Conservation (phyloP, 805 yeast genomes). For the Vanderwaltozyma verrucispora region DNA sequence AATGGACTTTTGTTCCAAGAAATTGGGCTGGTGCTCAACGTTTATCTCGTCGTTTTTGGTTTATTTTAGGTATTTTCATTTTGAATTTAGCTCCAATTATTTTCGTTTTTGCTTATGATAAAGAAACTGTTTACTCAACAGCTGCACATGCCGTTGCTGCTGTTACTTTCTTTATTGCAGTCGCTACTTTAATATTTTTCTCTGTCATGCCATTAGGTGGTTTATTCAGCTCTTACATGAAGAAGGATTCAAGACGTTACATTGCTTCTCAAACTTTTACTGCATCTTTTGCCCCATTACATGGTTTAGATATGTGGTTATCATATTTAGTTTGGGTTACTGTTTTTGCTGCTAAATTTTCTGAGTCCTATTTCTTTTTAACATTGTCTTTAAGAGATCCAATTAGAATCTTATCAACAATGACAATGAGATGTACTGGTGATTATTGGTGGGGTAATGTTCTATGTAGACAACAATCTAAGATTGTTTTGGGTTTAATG, state of each 20-base stretch:
- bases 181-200: constrained; percentile 76
- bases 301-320: constrained; percentile 91
- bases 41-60: constrained; percentile 75
- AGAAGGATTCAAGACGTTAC: constrained; percentile 75
- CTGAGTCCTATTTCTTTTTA: constrained; percentile 90
- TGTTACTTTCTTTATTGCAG: constrained; percentile 80
- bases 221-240: constrained; percentile 84
- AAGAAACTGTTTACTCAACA: constrained; percentile 51
- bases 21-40: constrained; percentile 99
- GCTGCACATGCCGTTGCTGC: constrained; percentile 73
- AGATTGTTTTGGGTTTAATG: constrained; percentile 87
- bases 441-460: constrained; percentile 74
- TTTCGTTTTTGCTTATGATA: constrained; percentile 76
- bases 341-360: constrained; percentile 80
- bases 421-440: constrained; percentile 90
- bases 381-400: constrained; percentile 89
- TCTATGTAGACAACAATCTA: constrained; percentile 79
- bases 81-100: constrained; percentile 78
- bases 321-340: constrained; percentile 85
- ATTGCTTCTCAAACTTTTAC: constrained; percentile 94
- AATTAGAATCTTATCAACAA: constrained; percentile 75
- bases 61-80: constrained; percentile 53
- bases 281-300: constrained; percentile 72
- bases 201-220: constrained; percentile 96
- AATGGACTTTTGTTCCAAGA: constrained; percentile 95